Conservation (phyloP, 2,329 filamentous ascomycete genomes). For the Diaporthe vexans region DNA sequence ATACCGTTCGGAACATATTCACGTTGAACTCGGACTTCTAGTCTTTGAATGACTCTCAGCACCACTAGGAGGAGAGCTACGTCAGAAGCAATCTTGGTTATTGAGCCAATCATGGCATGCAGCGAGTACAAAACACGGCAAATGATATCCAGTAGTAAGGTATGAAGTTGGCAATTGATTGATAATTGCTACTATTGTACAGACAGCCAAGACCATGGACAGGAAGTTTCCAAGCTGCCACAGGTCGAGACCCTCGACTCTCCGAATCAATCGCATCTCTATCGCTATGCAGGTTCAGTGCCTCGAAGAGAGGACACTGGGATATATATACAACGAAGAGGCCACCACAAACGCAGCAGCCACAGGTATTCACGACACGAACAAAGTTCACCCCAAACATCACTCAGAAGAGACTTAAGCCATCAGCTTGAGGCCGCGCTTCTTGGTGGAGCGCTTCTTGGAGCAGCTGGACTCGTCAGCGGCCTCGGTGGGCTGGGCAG, state of each 20-base stretch:
- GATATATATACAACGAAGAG: conserved; percentile 31
- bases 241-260: neutral
- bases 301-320: conserved; percentile 1
- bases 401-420: neutral
- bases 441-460: conserved; percentile 33
- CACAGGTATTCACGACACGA: neutral
- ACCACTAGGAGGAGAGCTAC: too few relatives aligned
- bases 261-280: conserved; percentile 2
- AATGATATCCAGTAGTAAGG: too few relatives aligned
- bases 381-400: neutral
- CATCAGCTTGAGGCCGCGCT: conserved; percentile 31
- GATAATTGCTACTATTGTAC: conserved; percentile 8
- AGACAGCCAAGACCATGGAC: neutral
- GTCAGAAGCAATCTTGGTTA: too few relatives aligned
- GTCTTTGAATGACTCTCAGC: too few relatives aligned
- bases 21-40: too few relatives aligned
- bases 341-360: neutral
- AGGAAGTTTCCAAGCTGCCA: conserved; percentile 12
- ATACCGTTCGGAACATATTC: too few relatives aligned
- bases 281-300: conserved; percentile 23
- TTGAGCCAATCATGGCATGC: neutral
- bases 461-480: conserved; percentile 1
- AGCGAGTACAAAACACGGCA: neutral
- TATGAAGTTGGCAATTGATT: neutral
- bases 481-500: conserved; percentile 7